These are phyloP conservation scores for Botryobasidium botryosum DNA, from an alignment of 768 basidiomycete genomes.

Conservation along the genomic window DNA sequence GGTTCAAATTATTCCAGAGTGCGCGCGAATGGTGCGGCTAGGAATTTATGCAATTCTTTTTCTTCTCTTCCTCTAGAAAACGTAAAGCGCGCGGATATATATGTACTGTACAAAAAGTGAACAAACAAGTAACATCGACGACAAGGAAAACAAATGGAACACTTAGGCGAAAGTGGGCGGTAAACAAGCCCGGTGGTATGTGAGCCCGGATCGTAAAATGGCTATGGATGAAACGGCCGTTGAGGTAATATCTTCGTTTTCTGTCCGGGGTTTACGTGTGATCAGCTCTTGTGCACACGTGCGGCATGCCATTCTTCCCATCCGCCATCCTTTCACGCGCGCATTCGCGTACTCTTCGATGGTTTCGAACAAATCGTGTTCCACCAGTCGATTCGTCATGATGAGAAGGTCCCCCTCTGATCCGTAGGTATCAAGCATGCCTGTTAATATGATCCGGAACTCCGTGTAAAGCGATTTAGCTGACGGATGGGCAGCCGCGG, in stretches of 20 bases:
- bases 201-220: too few species aligned
- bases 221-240: too few species aligned
- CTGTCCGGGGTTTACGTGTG: too few species aligned
- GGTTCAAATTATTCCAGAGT: conserved; percentile 91
- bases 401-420: conserved; percentile 78
- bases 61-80: background rate
- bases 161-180: background rate
- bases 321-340: conserved; percentile 5
- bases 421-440: conserved; percentile 93
- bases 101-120: background rate
- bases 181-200: background rate
- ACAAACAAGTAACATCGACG: background rate
- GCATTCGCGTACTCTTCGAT: conserved; percentile 29
- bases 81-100: background rate
- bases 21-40: conserved; percentile 46
- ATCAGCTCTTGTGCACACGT: background rate
- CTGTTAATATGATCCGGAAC: conserved; percentile 75
- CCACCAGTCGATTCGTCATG: conserved; percentile 67
- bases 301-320: background rate
- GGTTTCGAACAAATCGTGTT: conserved; percentile 64
- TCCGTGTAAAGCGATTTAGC: conserved; percentile 67
- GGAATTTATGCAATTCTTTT: background rate
- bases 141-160: background rate
- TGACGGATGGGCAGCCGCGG: conserved; percentile 31
- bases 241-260: too few species aligned